Conservation (phyloP, 225 moss, liverwort and hornwort genomes). For the Rhytidiadelphus loreus region DNA sequence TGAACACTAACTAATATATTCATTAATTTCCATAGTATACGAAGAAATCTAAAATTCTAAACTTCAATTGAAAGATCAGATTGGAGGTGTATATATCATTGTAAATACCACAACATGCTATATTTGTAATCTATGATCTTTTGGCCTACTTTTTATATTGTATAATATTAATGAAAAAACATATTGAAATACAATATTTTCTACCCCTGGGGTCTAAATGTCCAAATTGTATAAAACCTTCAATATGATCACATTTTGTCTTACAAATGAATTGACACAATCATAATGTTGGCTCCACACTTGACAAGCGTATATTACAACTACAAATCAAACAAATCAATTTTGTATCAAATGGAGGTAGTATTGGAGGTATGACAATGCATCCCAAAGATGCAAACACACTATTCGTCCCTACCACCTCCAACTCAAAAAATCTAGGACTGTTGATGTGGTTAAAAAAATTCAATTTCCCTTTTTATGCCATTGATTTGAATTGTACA, state of each 20-base stretch:
- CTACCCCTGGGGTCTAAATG: rapidly evolving
- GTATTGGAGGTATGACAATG: neutral
- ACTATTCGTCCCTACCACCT: too few relatives aligned
- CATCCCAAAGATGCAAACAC: too few relatives aligned
- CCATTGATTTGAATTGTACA: too few relatives aligned
- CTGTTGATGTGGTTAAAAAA: too few relatives aligned
- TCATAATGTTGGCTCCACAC: neutral
- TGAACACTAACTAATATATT: neutral
- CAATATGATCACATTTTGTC: neutral
- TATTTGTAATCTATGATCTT: neutral
- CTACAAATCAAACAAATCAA: neutral
- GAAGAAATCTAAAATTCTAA: rapidly evolving
- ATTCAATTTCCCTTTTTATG: too few relatives aligned
- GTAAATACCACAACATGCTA: neutral
- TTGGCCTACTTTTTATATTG: neutral
- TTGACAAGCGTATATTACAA: neutral
- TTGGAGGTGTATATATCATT: rapidly evolving
- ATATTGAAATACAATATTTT: too few relatives aligned
- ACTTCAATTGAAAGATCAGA: neutral
- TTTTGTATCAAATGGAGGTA: neutral
- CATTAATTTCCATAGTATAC: neutral
- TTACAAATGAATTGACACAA: neutral
- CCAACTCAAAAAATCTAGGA: too few relatives aligned
- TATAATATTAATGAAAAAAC: neutral
- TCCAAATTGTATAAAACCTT: neutral